These are phyloP conservation scores for Rhodamnia argentea DNA, from an alignment of 345 rosid genomes.

Conservation along the genomic window DNA sequence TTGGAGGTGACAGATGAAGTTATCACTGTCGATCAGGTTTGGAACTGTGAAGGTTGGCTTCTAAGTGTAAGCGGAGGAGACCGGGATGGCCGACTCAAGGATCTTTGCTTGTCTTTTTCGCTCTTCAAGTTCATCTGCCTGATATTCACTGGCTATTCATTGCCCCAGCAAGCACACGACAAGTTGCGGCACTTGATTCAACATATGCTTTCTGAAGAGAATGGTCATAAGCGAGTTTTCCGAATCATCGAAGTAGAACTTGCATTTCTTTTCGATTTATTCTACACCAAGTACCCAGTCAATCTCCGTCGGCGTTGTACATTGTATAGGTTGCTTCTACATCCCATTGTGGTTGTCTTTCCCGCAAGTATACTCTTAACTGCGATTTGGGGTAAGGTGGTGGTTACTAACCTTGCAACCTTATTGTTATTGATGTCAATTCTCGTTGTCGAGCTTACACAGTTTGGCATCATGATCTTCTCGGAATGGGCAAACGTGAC, in stretches of 20 bases:
- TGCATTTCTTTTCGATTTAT: not conserved
- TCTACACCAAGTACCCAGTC: not conserved
- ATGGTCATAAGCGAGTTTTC: not conserved
- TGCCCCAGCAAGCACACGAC: accelerated
- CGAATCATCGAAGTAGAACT: not conserved
- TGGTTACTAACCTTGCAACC: not conserved
- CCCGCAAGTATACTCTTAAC: not conserved
- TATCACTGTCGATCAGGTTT: not conserved
- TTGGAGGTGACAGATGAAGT: not conserved
- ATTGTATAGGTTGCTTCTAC: not conserved
- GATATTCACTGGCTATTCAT: not conserved
- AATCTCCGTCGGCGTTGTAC: not conserved
- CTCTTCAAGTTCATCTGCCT: not conserved
- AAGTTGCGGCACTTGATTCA: not conserved
- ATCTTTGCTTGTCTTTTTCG: not conserved
- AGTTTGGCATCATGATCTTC: not conserved
- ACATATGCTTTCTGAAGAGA: too few relatives aligned
- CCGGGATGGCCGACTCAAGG: not conserved
- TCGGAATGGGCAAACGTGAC: not conserved
- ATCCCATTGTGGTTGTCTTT: not conserved
- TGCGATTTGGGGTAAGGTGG: too few relatives aligned
- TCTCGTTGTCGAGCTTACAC: not conserved
- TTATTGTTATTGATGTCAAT: not conserved
- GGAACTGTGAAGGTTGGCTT: not conserved
- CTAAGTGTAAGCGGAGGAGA: not conserved